Base-by-base conservation (phyloP, 2,329 filamentous ascomycete genomes). In the Periconia sp. region DNA sequence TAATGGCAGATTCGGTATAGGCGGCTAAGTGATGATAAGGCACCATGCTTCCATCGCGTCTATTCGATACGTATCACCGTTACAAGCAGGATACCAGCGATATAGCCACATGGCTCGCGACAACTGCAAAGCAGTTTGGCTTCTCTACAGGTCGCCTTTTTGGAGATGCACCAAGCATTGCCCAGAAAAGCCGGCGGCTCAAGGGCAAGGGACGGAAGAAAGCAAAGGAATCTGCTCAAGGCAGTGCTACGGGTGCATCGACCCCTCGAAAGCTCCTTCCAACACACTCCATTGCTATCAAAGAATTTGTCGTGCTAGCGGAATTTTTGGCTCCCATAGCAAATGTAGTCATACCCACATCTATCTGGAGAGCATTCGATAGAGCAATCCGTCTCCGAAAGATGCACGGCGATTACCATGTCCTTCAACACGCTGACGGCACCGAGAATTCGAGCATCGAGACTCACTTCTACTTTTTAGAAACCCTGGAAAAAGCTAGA, bases 261-360 rank as follows among this genome's bases (percentile, higher is more conserved):
- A 40, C 25, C 13, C 21, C 25, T 12, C 2, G 25, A 17, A 32
- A 5, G 28, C 6, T 17, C 15, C 35, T 39, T 40, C 44, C 57
- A 16, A 65, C 64, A 29, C 63, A 72, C 30, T 56, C 65, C 29
- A 63, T 74, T 23, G 54, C 60, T 19, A 58, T 73, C 49, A 62
- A 63, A n/a, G 68, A 73, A 34, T 74, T 75, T 28, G 34, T 71
- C 1, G 56, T 61, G 0, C 49, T 76, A 4, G 72, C 71, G 11
- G 48, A 71, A 25, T 69, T 59, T 40, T 63, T 75, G 19, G 62
- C 56, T 4, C 38, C 25, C 6, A 48, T 33, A 3, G 13, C 36
- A 40, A 12, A 35, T 35, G 36, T 32, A 12, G 21, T n/a, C 31
- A 26, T 40, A 22, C 25, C 36, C 24, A 21, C 36, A 21, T 13